Conservation (phyloP, 192 early-diverging fungal genomes). For the Umbelopsis sp. region DNA sequence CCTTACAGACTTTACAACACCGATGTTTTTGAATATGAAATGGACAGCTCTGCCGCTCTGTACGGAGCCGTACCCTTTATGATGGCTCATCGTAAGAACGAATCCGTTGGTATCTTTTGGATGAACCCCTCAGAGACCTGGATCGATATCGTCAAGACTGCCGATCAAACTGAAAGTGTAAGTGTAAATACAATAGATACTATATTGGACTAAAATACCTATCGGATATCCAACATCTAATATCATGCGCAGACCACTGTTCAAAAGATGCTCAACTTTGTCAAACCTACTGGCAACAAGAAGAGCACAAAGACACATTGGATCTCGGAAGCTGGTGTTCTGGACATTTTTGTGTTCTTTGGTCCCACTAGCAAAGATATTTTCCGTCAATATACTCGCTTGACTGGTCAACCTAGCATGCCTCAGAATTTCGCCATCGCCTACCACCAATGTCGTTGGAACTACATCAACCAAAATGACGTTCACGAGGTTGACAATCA, state of each 20-base stretch:
- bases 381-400: constrained; percentile 66
- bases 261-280: constrained; percentile 32
- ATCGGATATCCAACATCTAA: no score
- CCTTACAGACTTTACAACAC: constrained; percentile 97
- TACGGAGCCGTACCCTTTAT: constrained; percentile 97
- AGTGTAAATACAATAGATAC: neutral
- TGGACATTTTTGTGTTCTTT: constrained; percentile 88
- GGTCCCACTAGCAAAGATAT: constrained; percentile 72
- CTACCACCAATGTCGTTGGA: constrained; percentile 99
- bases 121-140: constrained; percentile 97
- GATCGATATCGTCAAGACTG: constrained; percentile 88
- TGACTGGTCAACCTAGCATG: constrained; percentile 82
- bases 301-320: constrained; percentile 80
- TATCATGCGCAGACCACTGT: neutral
- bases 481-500: constrained; percentile 81
- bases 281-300: constrained; percentile 22
- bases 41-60: constrained; percentile 95
- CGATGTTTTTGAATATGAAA: constrained; percentile 97
- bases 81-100: constrained; percentile 80
- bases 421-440: constrained; percentile 90
- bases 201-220: no score
- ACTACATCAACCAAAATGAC: constrained; percentile 92
- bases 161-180: constrained; percentile 33
- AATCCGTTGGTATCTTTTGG: constrained; percentile 83
- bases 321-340: constrained; percentile 88